Percentiles rank a stretch among this genome's conserved stretches.
Evolutionary conservation across 2,329 filamentous ascomycete species (phyloP).

Genomic region (Atkinsonella texensis): DNA sequence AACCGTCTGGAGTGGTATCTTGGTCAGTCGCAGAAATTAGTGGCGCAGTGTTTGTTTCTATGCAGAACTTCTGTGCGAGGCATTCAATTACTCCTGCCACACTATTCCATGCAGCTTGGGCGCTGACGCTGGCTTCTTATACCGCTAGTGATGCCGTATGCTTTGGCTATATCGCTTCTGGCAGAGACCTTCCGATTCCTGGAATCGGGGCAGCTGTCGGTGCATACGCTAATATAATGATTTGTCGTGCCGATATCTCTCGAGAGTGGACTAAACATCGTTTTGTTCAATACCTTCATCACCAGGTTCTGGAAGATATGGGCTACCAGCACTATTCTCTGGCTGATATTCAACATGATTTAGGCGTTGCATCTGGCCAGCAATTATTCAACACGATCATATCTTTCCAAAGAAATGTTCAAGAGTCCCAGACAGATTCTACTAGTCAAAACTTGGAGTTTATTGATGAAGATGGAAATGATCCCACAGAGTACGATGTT

Average conservation of each 20-base stretch:
- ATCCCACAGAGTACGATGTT: conserved; percentile 16
- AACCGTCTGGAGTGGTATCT: not conserved
- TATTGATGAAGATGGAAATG: conserved; percentile 8
- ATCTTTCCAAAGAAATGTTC: conserved; percentile 17
- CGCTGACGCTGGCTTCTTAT: conserved; percentile 34
- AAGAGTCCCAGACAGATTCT: not conserved
- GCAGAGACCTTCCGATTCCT: conserved; percentile 37
- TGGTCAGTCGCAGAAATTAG: not conserved
- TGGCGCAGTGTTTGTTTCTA: conserved; percentile 4
- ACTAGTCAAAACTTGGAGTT: not conserved
- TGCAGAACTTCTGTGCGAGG: conserved; percentile 22
- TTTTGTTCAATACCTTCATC: conserved; percentile 25
- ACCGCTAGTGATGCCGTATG: conserved; percentile 34
- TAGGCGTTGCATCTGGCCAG: conserved; percentile 11
- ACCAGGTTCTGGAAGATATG: conserved; percentile 32
- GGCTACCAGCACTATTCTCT: conserved; percentile 37
- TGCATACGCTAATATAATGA: conserved; percentile 42
- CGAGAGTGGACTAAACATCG: conserved; percentile 12
- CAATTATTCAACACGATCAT: conserved; percentile 21
- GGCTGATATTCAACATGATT: conserved; percentile 29
- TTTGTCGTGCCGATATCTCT: conserved; percentile 31
- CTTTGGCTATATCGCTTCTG: conserved; percentile 42
- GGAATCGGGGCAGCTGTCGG: conserved; percentile 37
- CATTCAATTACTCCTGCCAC: conserved; percentile 34
- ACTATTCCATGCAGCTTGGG: conserved; percentile 40